Conservation (phyloP, 768 basidiomycete genomes). For the Hericium coralloides region DNA sequence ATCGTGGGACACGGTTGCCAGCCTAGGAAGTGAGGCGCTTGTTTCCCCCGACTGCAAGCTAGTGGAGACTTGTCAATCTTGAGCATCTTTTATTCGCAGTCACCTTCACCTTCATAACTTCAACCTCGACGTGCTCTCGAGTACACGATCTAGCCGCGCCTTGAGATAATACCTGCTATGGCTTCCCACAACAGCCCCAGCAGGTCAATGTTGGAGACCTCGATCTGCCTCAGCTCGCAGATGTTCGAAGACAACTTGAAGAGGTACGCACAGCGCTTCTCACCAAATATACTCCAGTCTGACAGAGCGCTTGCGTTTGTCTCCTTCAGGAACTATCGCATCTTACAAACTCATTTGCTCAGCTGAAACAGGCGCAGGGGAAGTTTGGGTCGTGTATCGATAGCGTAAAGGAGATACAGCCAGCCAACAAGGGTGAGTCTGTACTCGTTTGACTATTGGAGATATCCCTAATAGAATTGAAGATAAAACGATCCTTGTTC, state of each 20-base stretch:
- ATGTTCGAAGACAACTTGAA: slow-evolving; percentile 88
- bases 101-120: no score
- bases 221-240: slow-evolving; percentile 76
- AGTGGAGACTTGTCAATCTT: no score
- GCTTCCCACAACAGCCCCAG: slow-evolving; percentile 36
- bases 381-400: slow-evolving; percentile 88
- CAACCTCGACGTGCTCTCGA: no score
- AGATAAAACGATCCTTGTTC: slow-evolving; percentile 89
- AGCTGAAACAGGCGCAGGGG: slow-evolving; percentile 86
- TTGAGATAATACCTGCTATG: neutral
- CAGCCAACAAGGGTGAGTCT: slow-evolving; percentile 49
- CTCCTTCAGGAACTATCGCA: slow-evolving; percentile 76
- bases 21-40: no score
- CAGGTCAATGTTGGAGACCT: slow-evolving; percentile 78
- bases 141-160: no score
- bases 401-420: slow-evolving; percentile 67
- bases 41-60: no score
- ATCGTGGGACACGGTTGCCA: no score
- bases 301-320: slow-evolving; percentile 1
- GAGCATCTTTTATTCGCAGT: no score
- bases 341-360: slow-evolving; percentile 83
- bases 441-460: neutral
- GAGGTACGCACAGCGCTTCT: slow-evolving; percentile 46
- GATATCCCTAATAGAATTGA: neutral
- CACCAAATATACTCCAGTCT: neutral